Base-by-base conservation (phyloP, 139 green algal species). In the Picochlorum costavermella region DNA sequence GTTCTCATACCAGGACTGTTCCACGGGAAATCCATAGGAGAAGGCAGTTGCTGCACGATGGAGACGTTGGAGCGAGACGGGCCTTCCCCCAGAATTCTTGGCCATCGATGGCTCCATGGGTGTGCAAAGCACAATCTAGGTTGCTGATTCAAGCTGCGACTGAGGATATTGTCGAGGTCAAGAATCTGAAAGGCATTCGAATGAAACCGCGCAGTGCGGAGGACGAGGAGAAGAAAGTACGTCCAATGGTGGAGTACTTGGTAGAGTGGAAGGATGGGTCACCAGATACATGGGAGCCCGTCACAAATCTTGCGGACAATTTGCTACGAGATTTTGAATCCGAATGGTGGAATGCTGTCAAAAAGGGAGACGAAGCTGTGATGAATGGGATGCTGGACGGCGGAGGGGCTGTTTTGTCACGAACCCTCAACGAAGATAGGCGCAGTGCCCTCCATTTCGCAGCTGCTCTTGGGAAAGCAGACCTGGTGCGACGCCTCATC, bases 401-500 rank as follows among this genome's bases (percentile, higher is more conserved):
- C 13, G 82, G 75, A 6, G 61, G 61, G 25, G 64, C 76, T n/a
- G 74, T 90, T 28, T 73, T 95, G 40, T 68, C 80, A 1, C 59
- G 76, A 14, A 79, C 72, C 6, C 62, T 92, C 3, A 81, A 95
- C 59, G 84, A 89, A 23, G 82, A 91, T 63, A 61, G 78, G n/a
- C 70, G 87, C 28, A 90, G 82, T 71, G 88, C 80, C 0, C 78
- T 96, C 14, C 88, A 95, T 76, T 96, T 94, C 82, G 76, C 81
- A 3, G 82, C 84, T 0, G 88, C 78, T 1, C 64, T 84, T 16
- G 84, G 83, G 25, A 86, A 83, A 37, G 61, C 70, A 2, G 67
- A 85, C 3, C 81, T 79, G 64, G 68, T 76, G 14, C 61, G 76
- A 65, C 67, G 86, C 48, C 70, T 95, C 50, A 48, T 82, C 29